A percentile compares a stretch with the other conserved stretches of the same genome.
Evolutionary conservation across 768 basidiomycete genomes (phyloP).

Genomic region (Termitomyces eurrhizus): DNA sequence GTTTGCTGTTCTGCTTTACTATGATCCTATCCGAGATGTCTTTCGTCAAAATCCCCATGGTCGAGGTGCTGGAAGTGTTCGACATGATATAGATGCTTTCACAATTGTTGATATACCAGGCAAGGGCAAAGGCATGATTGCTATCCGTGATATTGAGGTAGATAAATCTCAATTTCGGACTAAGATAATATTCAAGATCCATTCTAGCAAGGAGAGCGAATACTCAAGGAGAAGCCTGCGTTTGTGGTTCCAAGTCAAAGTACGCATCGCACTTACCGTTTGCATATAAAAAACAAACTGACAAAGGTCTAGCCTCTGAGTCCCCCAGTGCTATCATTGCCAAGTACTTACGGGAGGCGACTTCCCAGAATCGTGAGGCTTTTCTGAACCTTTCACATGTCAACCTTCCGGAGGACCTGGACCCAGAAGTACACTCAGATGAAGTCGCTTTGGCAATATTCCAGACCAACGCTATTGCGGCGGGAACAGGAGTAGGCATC

Average conservation of each 20-base stretch:
- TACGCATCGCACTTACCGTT: constrained; percentile 22
- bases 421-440: constrained; percentile 32
- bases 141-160: constrained; percentile 48
- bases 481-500: constrained; percentile 52
- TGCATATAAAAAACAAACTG: not conserved
- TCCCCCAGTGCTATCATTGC: constrained; percentile 45
- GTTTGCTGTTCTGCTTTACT: constrained; percentile 1
- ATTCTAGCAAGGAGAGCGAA: constrained; percentile 49
- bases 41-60: not conserved
- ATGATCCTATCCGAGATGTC: not conserved
- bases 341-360: constrained; percentile 29
- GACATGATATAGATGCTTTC: constrained; percentile 20
- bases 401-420: constrained; percentile 39
- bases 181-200: not conserved
- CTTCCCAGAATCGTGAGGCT: constrained; percentile 29
- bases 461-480: constrained; percentile 61
- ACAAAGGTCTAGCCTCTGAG: constrained; percentile 29
- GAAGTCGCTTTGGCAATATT: constrained; percentile 61
- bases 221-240: constrained; percentile 53
- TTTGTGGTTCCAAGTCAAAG: constrained; percentile 48
- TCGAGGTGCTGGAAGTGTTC: not conserved
- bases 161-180: constrained; percentile 4
- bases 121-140: constrained; percentile 53
- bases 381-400: constrained; percentile 58
- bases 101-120: constrained; percentile 47